Percentiles rank a stretch among this genome's conserved stretches.
These are phyloP conservation scores for Mycena venus DNA, from an alignment of 768 basidiomycete species.

Conservation along the genomic window DNA sequence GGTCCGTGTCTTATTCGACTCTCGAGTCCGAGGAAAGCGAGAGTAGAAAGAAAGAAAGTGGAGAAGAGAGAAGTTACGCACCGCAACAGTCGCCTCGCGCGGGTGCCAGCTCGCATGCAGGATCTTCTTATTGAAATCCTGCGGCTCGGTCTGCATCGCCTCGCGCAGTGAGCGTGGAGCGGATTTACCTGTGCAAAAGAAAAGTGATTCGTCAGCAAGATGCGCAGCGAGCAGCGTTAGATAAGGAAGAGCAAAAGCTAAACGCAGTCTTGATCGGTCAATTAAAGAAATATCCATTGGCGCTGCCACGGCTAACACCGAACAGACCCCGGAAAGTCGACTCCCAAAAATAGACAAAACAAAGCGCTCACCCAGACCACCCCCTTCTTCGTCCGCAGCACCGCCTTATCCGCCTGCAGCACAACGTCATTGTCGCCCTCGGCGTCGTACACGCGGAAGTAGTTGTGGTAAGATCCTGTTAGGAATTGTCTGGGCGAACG, in stretches of 20 bases:
- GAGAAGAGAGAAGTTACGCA: constrained; percentile 53
- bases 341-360: no score
- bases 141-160: constrained; percentile 86
- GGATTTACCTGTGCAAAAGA: constrained; percentile 70
- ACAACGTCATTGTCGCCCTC: constrained; percentile 90
- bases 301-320: no score
- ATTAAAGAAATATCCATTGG: no score
- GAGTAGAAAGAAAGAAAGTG: no score
- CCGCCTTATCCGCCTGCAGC: constrained; percentile 98
- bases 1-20: no score
- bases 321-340: no score
- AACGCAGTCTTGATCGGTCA: no score
- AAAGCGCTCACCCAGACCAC: neutral
- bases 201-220: no score
- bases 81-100: constrained; percentile 96
- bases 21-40: no score
- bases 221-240: no score
- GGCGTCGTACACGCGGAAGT: constrained; percentile 98
- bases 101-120: constrained; percentile 98
- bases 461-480: constrained; percentile 99
- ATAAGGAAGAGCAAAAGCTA: no score
- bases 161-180: constrained; percentile 79
- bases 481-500: constrained; percentile 79
- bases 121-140: constrained; percentile 98
- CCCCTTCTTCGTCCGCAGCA: constrained; percentile 97